Percentiles rank a stretch among this genome's conserved stretches.
phyloP scores from a whole-genome alignment of 2,329 filamentous ascomycete species.

The Cladorrhinum sp. region DNA sequence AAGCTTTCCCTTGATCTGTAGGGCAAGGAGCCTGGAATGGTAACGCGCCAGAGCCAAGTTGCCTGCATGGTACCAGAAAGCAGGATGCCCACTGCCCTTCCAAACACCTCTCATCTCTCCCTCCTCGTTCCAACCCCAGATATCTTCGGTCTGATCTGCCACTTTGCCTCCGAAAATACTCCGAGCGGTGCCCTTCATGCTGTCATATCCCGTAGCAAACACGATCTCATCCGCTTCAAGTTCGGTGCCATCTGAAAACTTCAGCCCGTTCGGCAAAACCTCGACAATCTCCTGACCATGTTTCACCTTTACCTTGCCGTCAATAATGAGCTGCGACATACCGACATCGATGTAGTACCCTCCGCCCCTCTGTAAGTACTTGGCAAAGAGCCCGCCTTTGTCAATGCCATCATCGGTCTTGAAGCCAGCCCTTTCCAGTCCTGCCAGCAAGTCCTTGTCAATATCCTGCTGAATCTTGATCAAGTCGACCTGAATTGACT shows the following conservation, averaged over 20 bases:
- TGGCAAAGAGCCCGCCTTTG: constrained; percentile 54
- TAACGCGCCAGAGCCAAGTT: constrained; percentile 61
- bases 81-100: constrained; percentile 58
- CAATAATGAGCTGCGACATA: constrained; percentile 56
- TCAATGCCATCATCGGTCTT: constrained; percentile 56
- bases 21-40: constrained; percentile 52
- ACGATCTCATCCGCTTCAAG: constrained; percentile 62
- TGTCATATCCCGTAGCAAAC: constrained; percentile 63
- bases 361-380: constrained; percentile 64
- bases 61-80: constrained; percentile 65
- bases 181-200: constrained; percentile 63
- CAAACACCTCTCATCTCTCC: constrained; percentile 57
- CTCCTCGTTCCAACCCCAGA: constrained; percentile 60
- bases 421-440: constrained; percentile 57
- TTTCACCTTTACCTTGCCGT: constrained; percentile 62
- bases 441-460: constrained; percentile 40
- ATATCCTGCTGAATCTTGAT: constrained; percentile 33
- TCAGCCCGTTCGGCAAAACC: constrained; percentile 45
- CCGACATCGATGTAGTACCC: constrained; percentile 72
- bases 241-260: constrained; percentile 52
- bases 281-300: constrained; percentile 54
- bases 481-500: constrained; percentile 51
- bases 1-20: constrained; percentile 49
- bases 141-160: constrained; percentile 54
- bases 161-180: constrained; percentile 60